These are phyloP conservation scores for Phytophthora vignae DNA, from an alignment of 352 stramenopile species.

Conservation along the genomic window DNA sequence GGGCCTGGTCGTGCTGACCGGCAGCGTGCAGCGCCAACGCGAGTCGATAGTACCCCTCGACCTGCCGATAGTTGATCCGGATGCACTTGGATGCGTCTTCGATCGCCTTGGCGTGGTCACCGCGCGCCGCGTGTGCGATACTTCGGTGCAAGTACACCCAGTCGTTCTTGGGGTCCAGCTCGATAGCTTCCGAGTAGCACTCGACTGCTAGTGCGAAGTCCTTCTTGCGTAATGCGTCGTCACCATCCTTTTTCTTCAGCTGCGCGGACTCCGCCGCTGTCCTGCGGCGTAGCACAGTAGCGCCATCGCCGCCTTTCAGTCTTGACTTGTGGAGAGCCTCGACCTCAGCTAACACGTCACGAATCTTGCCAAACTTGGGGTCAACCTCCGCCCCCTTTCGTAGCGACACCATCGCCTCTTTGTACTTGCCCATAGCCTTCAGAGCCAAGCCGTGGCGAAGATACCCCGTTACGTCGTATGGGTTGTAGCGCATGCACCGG, in stretches of 20 bases:
- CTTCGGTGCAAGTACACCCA: conserved; percentile 63
- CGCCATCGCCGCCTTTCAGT: conserved; percentile 23
- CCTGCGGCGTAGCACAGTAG: conserved; percentile 29
- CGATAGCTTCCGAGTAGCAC: conserved; percentile 59
- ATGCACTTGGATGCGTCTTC: conserved; percentile 68
- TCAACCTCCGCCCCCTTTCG: conserved; percentile 79
- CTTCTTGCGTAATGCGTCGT: conserved; percentile 58
- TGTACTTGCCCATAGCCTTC: conserved; percentile 84
- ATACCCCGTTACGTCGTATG: conserved; percentile 94
- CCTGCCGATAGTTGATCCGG: conserved; percentile 66
- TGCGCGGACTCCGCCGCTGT: conserved; percentile 40
- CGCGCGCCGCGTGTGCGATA: conserved; percentile 51
- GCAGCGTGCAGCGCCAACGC: conserved; percentile 54
- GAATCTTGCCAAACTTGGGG: conserved; percentile 73
- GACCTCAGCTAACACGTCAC: conserved; percentile 62
- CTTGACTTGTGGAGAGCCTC: conserved; percentile 36
- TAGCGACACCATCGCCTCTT: conserved; percentile 69
- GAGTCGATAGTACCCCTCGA: conserved; percentile 66
- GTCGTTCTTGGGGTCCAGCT: conserved; percentile 60
- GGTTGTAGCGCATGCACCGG: conserved; percentile 93
- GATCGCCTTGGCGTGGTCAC: conserved; percentile 48
- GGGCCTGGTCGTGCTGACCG: conserved; percentile 56
- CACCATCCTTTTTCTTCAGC: conserved; percentile 50
- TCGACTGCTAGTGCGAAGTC: conserved; percentile 55
- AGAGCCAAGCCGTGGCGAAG: conserved; percentile 92